Evolutionary conservation across 208 protist genomes (phyloP), one percentile per base, ranked within the genome.

Genomic region (Leishmania braziliensis): DNA sequence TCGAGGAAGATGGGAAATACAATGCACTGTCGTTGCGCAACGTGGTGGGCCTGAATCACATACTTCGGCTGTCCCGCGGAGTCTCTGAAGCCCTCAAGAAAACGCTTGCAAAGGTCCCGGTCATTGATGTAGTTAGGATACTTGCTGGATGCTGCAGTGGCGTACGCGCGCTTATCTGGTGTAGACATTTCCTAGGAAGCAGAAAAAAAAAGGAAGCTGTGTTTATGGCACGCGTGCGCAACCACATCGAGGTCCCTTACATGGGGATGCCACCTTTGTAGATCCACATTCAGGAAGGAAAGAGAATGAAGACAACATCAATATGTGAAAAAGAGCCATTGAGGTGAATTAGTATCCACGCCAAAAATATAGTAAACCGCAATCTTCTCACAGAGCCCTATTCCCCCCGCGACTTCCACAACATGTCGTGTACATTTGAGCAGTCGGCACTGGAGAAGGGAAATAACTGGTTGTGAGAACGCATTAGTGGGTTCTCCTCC

Each of bases 51-150:
- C 63, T 91, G 91, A 6, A 88, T 62, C 16, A 93, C 16, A 76
- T 97, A 97, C 70, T 92, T 94, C 46, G 81, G 58, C 43, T 56
- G 29, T 5, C 93, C 93, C 75, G 84, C 76, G 70, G 82, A 39
- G 85, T 95, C 89, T 48, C 81, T 80, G 79, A 90, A 97, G 33
- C 92, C 89, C 46, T 93, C 81, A 66, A 97, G 79, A 70, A 97
- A 95, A 77, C 78, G 86, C 58, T 88, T 87, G 84, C 89, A 95
- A 69, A 91, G 12, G n/a, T 97, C 91, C 68, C 91, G 81, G 65
- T 97, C 93, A 53, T 89, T 91, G 39, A 97, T 78, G 70, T 97
- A 97, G 71, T 95, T 95, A 0, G 93, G 93, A 77, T 94, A 97
- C 69, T 92, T 93, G 69, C 86, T 86, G 33, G 84, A 91, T 58